phyloP scores from a whole-genome alignment of 305 asterid species.

The Fraxinus sp. region DNA sequence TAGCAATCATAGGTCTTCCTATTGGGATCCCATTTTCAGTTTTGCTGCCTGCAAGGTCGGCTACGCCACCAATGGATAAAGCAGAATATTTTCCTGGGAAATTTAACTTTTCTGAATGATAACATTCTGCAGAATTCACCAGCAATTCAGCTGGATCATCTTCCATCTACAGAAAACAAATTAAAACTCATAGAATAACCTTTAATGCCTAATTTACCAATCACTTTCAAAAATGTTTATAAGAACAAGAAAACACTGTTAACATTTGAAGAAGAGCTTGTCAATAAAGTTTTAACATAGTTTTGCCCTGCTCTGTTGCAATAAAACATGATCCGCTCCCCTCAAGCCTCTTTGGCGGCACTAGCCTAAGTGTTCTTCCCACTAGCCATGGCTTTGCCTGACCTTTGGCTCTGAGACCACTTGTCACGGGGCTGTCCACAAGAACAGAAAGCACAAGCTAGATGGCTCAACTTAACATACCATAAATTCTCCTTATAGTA shows the following conservation, averaged over 20 bases:
- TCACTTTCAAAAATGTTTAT: conserved; percentile 14
- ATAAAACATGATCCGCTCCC: background rate
- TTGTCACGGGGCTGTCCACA: background rate
- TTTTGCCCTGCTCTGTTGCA: background rate
- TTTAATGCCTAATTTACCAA: conserved; percentile 23
- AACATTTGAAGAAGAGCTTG: background rate
- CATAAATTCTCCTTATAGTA: background rate
- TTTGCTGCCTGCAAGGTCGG: conserved; percentile 36
- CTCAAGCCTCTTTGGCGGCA: background rate
- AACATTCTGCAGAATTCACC: conserved; percentile 49
- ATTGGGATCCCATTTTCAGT: conserved; percentile 45
- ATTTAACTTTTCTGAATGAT: conserved; percentile 42
- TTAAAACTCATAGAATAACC: conserved; percentile 27
- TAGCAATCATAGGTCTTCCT: conserved; percentile 33
- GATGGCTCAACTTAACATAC: background rate
- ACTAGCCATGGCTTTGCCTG: background rate
- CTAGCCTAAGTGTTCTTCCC: background rate
- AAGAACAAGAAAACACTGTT: background rate
- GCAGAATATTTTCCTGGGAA: conserved; percentile 39
- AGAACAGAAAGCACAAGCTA: conserved; percentile 7
- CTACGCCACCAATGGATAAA: conserved; percentile 31
- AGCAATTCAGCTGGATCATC: conserved; percentile 68
- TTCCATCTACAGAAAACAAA: conserved; percentile 57
- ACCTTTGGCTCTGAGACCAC: background rate
- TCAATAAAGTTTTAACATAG: background rate